phyloP scores from a whole-genome alignment of 495 filamentous ascomycete genomes.

The Usnea hakonensis region DNA sequence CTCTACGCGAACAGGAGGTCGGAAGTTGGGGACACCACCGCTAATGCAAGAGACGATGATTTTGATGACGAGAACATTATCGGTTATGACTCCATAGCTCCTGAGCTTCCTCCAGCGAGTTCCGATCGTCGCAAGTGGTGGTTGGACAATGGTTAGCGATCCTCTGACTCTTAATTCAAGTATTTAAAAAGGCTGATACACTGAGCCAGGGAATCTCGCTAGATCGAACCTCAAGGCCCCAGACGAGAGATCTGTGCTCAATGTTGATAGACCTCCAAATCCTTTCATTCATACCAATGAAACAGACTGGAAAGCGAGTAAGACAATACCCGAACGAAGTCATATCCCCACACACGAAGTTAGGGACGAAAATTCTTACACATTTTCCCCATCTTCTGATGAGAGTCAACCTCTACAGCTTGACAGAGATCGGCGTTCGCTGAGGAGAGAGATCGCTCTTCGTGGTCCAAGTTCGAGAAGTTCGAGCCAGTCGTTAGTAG shows the following conservation, averaged over 20 bases:
- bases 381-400: background rate
- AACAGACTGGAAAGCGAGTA: slow-evolving; percentile 67
- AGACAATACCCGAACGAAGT: slow-evolving; percentile 1
- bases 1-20: slow-evolving; percentile 63
- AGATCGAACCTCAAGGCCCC: slow-evolving; percentile 64
- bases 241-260: slow-evolving; percentile 50
- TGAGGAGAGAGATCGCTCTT: background rate
- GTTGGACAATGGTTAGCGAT: slow-evolving; percentile 59
- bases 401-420: background rate
- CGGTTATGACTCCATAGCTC: slow-evolving; percentile 66
- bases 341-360: background rate
- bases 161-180: background rate
- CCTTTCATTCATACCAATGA: slow-evolving; percentile 64
- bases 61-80: slow-evolving; percentile 68
- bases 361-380: background rate
- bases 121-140: slow-evolving; percentile 91
- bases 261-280: slow-evolving; percentile 68
- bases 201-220: slow-evolving; percentile 56
- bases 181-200: background rate
- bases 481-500: slow-evolving; percentile 8
- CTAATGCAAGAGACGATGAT: slow-evolving; percentile 44
- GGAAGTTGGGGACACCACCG: slow-evolving; percentile 44
- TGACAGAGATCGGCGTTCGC: background rate
- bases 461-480: background rate
- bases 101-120: slow-evolving; percentile 78